phyloP scores from a whole-genome alignment of 805 yeast genomes.

The Cyberlindnera lachancei region DNA sequence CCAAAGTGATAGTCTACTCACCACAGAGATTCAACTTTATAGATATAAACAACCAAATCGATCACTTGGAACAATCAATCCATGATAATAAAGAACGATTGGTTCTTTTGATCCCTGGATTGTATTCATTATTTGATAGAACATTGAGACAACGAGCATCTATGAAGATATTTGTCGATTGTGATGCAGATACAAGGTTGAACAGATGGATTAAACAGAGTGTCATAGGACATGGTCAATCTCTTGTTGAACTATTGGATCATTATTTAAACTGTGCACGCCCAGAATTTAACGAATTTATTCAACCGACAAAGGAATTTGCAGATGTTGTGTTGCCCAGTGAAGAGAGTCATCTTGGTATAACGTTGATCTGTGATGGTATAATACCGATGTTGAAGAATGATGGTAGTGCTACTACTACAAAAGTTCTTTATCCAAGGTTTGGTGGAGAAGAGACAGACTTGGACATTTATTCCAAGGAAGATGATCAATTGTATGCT shows the following conservation, averaged over 20 bases:
- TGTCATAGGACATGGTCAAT: constrained; percentile 19
- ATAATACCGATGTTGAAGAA: constrained; percentile 27
- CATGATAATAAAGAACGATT: constrained; percentile 13
- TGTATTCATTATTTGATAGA: constrained; percentile 68
- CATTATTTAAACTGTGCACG: constrained; percentile 50
- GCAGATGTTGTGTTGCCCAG: constrained; percentile 73
- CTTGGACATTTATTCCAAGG: constrained; percentile 28
- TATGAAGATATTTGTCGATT: constrained; percentile 67
- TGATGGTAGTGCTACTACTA: too few relatives aligned
- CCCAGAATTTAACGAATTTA: constrained; percentile 59
- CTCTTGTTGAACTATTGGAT: constrained; percentile 26
- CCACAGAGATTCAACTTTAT: constrained; percentile 24
- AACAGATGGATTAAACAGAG: constrained; percentile 59
- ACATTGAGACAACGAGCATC: constrained; percentile 47
- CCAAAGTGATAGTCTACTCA: neutral
- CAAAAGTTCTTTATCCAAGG: constrained; percentile 8
- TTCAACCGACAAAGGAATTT: constrained; percentile 58
- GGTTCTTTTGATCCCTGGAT: constrained; percentile 57
- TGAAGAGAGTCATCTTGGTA: constrained; percentile 55
- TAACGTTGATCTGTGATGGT: constrained; percentile 58
- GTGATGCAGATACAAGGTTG: constrained; percentile 79
- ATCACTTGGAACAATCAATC: neutral
- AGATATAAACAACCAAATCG: constrained; percentile 14
- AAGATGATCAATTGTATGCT: constrained; percentile 24
- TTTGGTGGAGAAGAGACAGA: constrained; percentile 10